A percentile compares a stretch with the other conserved stretches of the same genome.
Conservation (phyloP, 2,329 filamentous ascomycete species). For the Emmonsia crescens region DNA sequence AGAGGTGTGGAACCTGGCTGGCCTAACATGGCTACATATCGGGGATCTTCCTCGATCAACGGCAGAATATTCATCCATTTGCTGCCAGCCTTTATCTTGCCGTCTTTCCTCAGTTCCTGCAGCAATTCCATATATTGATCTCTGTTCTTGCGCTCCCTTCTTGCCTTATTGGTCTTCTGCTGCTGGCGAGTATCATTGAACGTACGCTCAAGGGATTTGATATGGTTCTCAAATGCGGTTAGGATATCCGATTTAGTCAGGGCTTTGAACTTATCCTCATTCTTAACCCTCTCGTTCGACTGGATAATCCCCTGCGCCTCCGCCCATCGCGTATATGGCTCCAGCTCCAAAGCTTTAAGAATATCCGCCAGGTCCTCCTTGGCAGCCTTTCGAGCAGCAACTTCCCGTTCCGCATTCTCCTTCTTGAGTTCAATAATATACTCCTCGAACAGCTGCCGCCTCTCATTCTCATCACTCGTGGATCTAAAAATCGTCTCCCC, state of each 20-base stretch:
- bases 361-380: conserved; percentile 73
- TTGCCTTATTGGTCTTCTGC: conserved; percentile 68
- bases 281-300: conserved; percentile 63
- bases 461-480: conserved; percentile 76
- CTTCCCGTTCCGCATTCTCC: conserved; percentile 64
- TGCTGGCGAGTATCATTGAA: conserved; percentile 88
- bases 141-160: conserved; percentile 74
- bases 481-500: conserved; percentile 92
- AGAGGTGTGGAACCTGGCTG: conserved; percentile 75
- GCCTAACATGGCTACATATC: conserved; percentile 73
- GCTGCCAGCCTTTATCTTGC: conserved; percentile 76
- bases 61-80: conserved; percentile 81
- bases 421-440: conserved; percentile 81
- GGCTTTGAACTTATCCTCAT: conserved; percentile 72
- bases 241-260: conserved; percentile 84
- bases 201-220: conserved; percentile 78
- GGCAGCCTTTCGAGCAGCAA: conserved; percentile 61
- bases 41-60: conserved; percentile 64
- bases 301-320: conserved; percentile 78
- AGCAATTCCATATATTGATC: conserved; percentile 70
- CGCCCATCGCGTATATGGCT: conserved; percentile 90
- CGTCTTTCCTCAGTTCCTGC: conserved; percentile 58
- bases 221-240: conserved; percentile 87
- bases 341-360: conserved; percentile 67
- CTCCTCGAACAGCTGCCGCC: conserved; percentile 83